Conservation (phyloP, 352 stramenopile species). For the Globisporangium parvum region DNA sequence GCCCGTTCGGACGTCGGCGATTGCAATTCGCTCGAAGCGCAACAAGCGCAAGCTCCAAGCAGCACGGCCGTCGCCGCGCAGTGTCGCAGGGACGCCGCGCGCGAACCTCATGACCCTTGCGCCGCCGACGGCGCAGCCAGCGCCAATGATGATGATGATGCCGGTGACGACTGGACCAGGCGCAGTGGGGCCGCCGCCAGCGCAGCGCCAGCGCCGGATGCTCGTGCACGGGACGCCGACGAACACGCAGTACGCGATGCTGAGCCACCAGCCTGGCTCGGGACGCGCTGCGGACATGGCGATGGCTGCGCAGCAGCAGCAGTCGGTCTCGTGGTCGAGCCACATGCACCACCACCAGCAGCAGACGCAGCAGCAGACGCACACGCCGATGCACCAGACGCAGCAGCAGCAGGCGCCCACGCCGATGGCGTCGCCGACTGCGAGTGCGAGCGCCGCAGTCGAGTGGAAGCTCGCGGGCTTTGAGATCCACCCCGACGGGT, state of each 20-base stretch:
- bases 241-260: slow-evolving; percentile 14
- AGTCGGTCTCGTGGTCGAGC: slow-evolving; percentile 7
- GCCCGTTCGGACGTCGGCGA: slow-evolving; percentile 76
- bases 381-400: slow-evolving; percentile 11
- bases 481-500: slow-evolving; percentile 69
- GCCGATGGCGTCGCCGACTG: slow-evolving; percentile 15
- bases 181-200: slow-evolving; percentile 3
- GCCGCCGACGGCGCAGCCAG: slow-evolving; percentile 12
- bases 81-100: slow-evolving; percentile 28
- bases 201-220: slow-evolving; percentile 17
- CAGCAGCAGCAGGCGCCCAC: slow-evolving; percentile 11
- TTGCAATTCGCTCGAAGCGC: slow-evolving; percentile 93
- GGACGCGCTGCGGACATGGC: slow-evolving; percentile 10
- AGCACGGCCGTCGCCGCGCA: slow-evolving; percentile 32
- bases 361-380: background rate
- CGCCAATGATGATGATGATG: slow-evolving; percentile 10
- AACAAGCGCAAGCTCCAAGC: slow-evolving; percentile 86
- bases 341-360: background rate
- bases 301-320: slow-evolving; percentile 7
- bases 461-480: slow-evolving; percentile 80
- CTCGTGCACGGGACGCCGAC: slow-evolving; percentile 12
- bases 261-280: slow-evolving; percentile 7
- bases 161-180: background rate
- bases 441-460: slow-evolving; percentile 22
- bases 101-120: slow-evolving; percentile 29